A percentile compares a stretch with the other conserved stretches of the same genome.
These are phyloP conservation scores for Casaregolazyma suthepensis DNA, from an alignment of 1,139 yeast species.

Conservation along the genomic window DNA sequence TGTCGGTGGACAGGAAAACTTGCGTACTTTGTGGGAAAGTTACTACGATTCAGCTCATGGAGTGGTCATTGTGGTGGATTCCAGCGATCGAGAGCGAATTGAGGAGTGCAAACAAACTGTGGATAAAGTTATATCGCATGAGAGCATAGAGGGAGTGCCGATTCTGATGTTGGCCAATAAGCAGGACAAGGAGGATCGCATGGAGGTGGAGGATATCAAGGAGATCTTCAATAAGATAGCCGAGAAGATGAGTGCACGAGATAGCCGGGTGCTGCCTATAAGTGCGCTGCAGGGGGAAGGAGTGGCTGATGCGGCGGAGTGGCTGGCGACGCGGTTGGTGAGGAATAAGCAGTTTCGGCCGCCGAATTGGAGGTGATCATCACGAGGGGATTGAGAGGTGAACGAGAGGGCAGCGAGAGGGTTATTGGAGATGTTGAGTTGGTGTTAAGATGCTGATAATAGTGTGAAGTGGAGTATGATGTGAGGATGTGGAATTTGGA, in stretches of 20 bases:
- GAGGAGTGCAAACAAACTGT: conserved; percentile 74
- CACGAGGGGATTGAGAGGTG: background rate
- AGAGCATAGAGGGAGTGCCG: conserved; percentile 70
- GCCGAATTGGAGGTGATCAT: conserved; percentile 40
- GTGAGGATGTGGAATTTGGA: no score
- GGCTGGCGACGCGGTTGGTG: conserved; percentile 73
- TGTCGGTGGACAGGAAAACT: conserved; percentile 84
- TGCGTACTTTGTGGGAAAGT: conserved; percentile 80
- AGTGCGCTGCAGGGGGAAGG: conserved; percentile 84
- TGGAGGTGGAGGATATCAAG: conserved; percentile 74
- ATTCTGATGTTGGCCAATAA: conserved; percentile 92
- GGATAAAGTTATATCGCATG: conserved; percentile 43
- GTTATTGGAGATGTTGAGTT: no score
- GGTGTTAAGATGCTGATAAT: no score
- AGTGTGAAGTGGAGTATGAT: no score
- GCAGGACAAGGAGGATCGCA: conserved; percentile 80
- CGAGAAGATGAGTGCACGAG: conserved; percentile 80
- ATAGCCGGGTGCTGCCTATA: conserved; percentile 81
- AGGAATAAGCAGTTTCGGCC: conserved; percentile 71
- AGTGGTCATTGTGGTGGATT: conserved; percentile 84
- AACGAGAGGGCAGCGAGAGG: no score
- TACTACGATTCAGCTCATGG: conserved; percentile 87
- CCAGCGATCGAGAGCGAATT: conserved; percentile 75
- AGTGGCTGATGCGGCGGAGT: conserved; percentile 76
- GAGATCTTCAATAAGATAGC: conserved; percentile 76